Base-by-base conservation (phyloP, 495 filamentous ascomycete species). In the Bryoglossum gracile region DNA sequence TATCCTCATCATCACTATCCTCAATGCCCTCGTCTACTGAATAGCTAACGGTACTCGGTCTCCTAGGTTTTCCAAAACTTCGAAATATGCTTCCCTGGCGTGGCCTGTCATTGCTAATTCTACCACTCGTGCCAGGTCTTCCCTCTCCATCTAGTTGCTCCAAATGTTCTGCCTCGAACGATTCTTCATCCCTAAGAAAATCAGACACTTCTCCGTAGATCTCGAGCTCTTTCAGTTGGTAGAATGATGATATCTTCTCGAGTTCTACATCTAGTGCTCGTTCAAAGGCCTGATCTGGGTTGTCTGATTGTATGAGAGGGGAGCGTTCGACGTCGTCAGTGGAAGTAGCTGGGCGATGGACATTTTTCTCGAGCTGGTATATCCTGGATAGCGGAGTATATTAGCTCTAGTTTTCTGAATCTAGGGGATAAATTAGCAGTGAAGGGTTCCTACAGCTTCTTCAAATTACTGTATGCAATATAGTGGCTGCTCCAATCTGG, bases 401-500 rank as follows among this genome's bases (percentile, higher is more conserved):
- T 60, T 42, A 58, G 56, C 40, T 24, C 2, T 36, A n/a, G 11
- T n/a, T n/a, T n/a, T n/a, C n/a, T n/a, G n/a, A n/a, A n/a, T n/a
- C n/a, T n/a, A n/a, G n/a, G n/a, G n/a, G n/a, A n/a, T n/a, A n/a
- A n/a, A n/a, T n/a, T n/a, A n/a, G n/a, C n/a, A n/a, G n/a, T n/a
- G n/a, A n/a, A n/a, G 19, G 4, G 39, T 30, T 74, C 89, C 62
- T 69, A 95, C 90, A 95, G 71, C 73, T 99, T 99, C 77, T 99
- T 99, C 54, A 97, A 78, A 59, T 95, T 97, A 64, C 88, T 94
- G 67, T 99, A 99, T 46, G 89, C 83, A 58, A 99, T 92, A 65
- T 99, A 99, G 66, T 95, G 80, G 53, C 81, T 86, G 70, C 89
- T 96, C 92, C 92, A 99, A 63, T 99, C 92, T 17, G 94, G 92